Base-by-base conservation (phyloP, 164 flowering plant species). In the Paratinospora sagittata region DNA sequence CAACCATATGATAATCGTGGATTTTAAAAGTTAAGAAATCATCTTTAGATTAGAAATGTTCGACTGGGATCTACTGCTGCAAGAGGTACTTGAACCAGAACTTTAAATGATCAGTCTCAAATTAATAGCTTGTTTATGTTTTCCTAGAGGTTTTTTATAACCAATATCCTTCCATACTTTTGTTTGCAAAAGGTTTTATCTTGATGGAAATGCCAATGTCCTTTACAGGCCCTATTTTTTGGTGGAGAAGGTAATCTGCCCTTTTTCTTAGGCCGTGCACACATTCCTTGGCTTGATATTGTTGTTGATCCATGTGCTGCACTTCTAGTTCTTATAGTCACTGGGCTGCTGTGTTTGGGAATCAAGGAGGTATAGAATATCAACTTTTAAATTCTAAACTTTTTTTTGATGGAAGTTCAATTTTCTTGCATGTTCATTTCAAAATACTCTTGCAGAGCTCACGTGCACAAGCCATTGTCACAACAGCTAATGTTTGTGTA, bases 281-380 rank as follows among this genome's bases (percentile, higher is more conserved):
- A 82, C 73, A 81, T 95, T 67, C 94, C 91, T 66, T 84, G 84
- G 71, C 84, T 92, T 80, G 90, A 81, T 78, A 69, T 92, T 69
- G 85, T 86, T 55, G 92, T 91, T n/a, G 98, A 95, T 57, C 98
- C 98, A 65, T 90, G 92, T 85, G 98, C 97, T 23, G 94, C 97
- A 62, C 68, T 89, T 77, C 82, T 95, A 70, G 93, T 95, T 43
- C 72, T 87, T 41, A 39, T 90, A 63, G 97, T 90, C 41, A 90
- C 93, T 47, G 89, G 85, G 33, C 90, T 92, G 60, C 72, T 95
- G 60, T 92, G 97, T 73, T 71, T 87, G 16, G 98, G 98, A 77
- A 91, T 95, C 80, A 92, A 92, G 79, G 98, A 92, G 97, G 99
- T 91, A 81, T 21, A 11, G 33, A 14, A 13, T 60, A 43, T 74